A percentile compares a stretch with the other conserved stretches of the same genome.
phyloP scores from a whole-genome alignment of 148 eudicot species.

The Chenopodium formosanum region DNA sequence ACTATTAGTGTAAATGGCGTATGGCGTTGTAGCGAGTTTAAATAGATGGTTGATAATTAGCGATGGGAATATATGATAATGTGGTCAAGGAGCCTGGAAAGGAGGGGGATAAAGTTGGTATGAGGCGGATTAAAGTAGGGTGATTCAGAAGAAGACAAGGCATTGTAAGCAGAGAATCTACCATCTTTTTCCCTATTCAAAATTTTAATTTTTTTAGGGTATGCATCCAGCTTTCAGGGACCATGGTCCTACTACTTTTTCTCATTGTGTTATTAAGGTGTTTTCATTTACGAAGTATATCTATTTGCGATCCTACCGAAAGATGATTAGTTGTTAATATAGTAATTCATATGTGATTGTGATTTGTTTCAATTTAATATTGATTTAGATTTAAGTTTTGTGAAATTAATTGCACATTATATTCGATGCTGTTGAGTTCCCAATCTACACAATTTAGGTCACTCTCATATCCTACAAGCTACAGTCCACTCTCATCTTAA shows the following conservation, averaged over 20 bases:
- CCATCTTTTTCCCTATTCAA: not conserved
- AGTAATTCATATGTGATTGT: too few relatives aligned
- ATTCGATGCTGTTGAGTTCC: too few relatives aligned
- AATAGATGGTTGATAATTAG: not conserved
- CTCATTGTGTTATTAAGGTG: not conserved
- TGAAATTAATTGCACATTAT: too few relatives aligned
- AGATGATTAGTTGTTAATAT: too few relatives aligned
- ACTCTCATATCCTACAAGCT: too few relatives aligned
- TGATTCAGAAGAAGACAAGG: slow-evolving; percentile 25
- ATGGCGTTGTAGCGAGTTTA: not conserved
- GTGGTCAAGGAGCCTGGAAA: slow-evolving; percentile 9
- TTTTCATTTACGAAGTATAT: too few relatives aligned
- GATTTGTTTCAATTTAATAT: too few relatives aligned
- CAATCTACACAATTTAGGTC: too few relatives aligned
- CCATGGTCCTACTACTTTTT: slow-evolving; percentile 7
- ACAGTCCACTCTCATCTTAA: too few relatives aligned
- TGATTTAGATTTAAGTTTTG: too few relatives aligned
- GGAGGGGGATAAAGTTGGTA: slow-evolving; percentile 22
- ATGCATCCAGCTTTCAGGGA: slow-evolving; percentile 21
- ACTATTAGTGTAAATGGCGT: too few relatives aligned
- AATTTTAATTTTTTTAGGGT: slow-evolving; percentile 10
- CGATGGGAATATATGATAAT: not conserved
- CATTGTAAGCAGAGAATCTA: slow-evolving; percentile 22
- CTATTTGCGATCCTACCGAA: too few relatives aligned
- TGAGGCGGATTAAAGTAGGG: slow-evolving; percentile 22